Conservation (phyloP, 164 flowering plant genomes). For the Vitis rupestris region DNA sequence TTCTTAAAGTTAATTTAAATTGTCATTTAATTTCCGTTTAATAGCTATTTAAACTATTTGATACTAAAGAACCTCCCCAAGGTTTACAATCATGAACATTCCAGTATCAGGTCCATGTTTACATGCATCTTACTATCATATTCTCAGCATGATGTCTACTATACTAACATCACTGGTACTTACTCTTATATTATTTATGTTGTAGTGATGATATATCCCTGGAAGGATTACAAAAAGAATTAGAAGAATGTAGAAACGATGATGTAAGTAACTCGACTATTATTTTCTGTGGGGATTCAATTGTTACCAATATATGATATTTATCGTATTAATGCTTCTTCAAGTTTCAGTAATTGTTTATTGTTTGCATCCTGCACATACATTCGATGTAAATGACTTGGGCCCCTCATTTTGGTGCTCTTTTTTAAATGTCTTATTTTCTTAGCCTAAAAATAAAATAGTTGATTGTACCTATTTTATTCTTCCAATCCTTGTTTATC, state of each 20-base stretch:
- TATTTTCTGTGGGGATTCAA: background rate
- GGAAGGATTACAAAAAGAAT: constrained; percentile 86
- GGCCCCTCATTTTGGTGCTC: too few relatives aligned
- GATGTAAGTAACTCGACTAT: constrained; percentile 51
- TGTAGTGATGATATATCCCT: constrained; percentile 77
- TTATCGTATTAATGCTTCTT: background rate
- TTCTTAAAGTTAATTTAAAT: background rate
- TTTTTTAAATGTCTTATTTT: too few relatives aligned
- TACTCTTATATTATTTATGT: constrained; percentile 2
- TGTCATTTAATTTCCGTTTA: background rate
- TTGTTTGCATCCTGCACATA: too few relatives aligned
- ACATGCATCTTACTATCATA: background rate
- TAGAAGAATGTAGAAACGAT: constrained; percentile 84
- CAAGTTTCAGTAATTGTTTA: background rate
- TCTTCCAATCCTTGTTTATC: too few relatives aligned
- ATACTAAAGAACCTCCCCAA: background rate
- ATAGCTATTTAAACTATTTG: background rate
- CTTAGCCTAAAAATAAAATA: too few relatives aligned
- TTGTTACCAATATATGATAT: background rate
- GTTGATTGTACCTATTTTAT: too few relatives aligned
- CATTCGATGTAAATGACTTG: too few relatives aligned
- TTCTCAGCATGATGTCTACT: background rate
- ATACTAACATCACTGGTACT: background rate
- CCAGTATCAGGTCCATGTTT: too few relatives aligned
- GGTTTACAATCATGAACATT: too few relatives aligned